Evolutionary conservation across 306 rosid species (phyloP), one percentile per base, ranked within the genome.

Genomic region (Spatholobus suberectus): DNA sequence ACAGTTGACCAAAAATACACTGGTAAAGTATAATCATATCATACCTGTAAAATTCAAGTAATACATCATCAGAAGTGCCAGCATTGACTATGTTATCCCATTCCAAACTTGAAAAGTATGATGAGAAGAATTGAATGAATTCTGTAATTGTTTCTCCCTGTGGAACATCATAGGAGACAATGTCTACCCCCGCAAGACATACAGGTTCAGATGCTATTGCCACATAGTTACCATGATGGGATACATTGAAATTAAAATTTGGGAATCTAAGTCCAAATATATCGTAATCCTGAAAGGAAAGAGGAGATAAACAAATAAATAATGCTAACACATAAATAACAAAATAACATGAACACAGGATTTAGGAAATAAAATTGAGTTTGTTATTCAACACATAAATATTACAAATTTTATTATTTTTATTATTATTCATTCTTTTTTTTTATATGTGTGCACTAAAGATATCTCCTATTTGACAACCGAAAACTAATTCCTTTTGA

Each of bases 171-270:
- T 55, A 81, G 24, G 92, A 90, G 72, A 95, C 97, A 67, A 95
- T 78, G 81, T 95, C 98, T 82, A 95, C 58, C 62, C 98, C 98
- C 75, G 90, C 98, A 75, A 93, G 90, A 80, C 94, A 93, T 57
- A 95, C 43, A 23, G 98, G 97, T 82, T 92, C 98, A 32, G 98
- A 93, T 79, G 96, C 98, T 83, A 95, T 92, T 17, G 92, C 97
- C 55, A 95, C 98, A 83, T 83, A 92, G 84, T 93, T 97, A 41
- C 97, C 98, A 67, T 93, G 98, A 87, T 95, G 98, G 3, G 98
- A 95, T 29, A 84, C 90, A 83, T 92, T 93, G 87, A 93, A 95
- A 87, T 93, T 95, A 74, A 95, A 95, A 89, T 93, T 95, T 58
- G 98, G 98, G 52, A 88, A 92, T 55, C 78, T 82, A 6, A 55